Conservation (phyloP, 2,329 filamentous ascomycete genomes). For the Diaporthe ilicicola region DNA sequence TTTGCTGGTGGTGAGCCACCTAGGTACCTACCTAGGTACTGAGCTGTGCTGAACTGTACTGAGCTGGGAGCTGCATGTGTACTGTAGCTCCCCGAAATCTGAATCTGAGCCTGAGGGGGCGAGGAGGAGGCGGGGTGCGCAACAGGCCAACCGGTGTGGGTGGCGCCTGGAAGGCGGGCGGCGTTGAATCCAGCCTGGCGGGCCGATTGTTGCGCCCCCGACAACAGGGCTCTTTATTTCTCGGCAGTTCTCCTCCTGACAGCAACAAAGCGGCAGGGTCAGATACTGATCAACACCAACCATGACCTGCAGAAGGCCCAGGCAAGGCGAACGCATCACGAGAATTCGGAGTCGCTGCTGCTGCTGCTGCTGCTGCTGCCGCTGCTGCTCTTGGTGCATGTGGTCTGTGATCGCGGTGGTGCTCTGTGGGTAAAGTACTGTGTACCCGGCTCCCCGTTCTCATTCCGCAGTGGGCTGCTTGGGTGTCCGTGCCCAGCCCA, state of each 20-base stretch:
- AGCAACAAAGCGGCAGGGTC: background rate
- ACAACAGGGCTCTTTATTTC: background rate
- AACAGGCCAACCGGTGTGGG: background rate
- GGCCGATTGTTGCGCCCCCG: slow-evolving; percentile 15
- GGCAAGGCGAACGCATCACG: background rate
- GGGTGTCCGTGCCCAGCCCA: background rate
- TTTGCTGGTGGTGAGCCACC: too few species aligned
- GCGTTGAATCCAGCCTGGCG: slow-evolving; percentile 18
- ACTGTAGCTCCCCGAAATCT: too few species aligned
- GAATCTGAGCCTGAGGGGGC: background rate
- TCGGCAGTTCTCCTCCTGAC: background rate
- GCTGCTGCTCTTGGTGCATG: too few species aligned
- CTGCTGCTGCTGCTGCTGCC: background rate
- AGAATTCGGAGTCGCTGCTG: background rate
- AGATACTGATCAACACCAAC: background rate
- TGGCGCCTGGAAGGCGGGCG: background rate
- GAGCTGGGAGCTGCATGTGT: background rate
- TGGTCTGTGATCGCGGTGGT: background rate
- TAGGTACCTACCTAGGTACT: too few species aligned
- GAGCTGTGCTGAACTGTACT: too few species aligned
- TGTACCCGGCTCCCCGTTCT: background rate
- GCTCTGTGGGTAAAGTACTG: background rate
- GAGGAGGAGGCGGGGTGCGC: background rate
- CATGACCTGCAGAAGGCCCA: background rate
- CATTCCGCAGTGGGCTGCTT: background rate